Conservation (phyloP, 2,329 filamentous ascomycete genomes). For the Sporothrix pseudoabietina region DNA sequence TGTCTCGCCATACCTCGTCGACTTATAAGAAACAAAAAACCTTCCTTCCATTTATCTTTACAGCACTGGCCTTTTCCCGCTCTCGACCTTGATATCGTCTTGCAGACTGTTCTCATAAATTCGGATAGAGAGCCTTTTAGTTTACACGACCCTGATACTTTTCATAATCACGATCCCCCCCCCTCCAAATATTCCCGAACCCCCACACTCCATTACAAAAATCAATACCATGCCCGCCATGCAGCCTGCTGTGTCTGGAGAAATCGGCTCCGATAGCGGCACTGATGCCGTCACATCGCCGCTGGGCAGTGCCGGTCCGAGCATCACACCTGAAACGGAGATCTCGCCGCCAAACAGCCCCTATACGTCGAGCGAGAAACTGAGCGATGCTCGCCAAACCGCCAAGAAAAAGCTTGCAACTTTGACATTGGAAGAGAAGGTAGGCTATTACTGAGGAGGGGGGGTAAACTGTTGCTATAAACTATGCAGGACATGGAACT, state of each 20-base stretch:
- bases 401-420: constrained; percentile 54
- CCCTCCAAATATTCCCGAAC: background rate
- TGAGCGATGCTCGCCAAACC: constrained; percentile 46
- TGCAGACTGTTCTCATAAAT: no score
- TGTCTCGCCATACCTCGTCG: background rate
- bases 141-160: no score
- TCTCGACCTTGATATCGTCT: no score
- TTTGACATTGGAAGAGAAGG: constrained; percentile 62
- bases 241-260: constrained; percentile 35
- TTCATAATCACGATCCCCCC: background rate
- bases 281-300: constrained; percentile 45
- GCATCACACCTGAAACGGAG: constrained; percentile 54
- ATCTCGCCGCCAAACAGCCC: constrained; percentile 52
- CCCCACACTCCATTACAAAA: background rate
- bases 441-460: constrained; percentile 35
- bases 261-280: constrained; percentile 40
- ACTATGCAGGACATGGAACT: background rate
- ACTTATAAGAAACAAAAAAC: background rate
- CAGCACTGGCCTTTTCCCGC: background rate
- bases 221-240: constrained; percentile 24
- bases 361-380: constrained; percentile 41
- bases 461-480: no score
- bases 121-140: background rate
- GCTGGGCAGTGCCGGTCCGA: constrained; percentile 43
- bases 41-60: background rate